Evolutionary conservation across 257 asterid species (phyloP), one percentile per base, ranked within the genome.

Genomic region (Plantago major): DNA sequence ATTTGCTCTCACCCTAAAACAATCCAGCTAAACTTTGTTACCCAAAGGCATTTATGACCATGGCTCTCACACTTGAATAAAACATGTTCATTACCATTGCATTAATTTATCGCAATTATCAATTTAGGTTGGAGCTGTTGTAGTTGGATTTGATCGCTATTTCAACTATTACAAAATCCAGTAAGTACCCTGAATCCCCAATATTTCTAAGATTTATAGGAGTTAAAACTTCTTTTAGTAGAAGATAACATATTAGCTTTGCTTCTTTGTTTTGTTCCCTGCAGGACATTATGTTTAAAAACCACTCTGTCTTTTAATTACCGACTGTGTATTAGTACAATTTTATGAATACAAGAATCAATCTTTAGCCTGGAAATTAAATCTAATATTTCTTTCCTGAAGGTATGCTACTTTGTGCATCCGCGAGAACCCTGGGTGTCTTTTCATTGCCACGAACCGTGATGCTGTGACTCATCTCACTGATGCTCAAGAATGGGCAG

Each of bases 401-500:
- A 92, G 97, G 96, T 93, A 93, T 18, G 99, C 94, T 51, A 89
- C 97, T 59, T 68, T 93, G 72, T 93, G 99, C 83, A 82, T 93
- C 73, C 95, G 99, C 28, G 97, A 93, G 73, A 93, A 93, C 70
- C 99, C 94, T 0, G 95, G 96, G 61, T 93, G 99, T 66, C 94
- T 93, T 65, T 93, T 93, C 76, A 87, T 93, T 69, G 99, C 99
- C 10, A 93, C 99, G 15, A 93, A 93, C 74, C 87, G 96, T 8
- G 99, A 93, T 69, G 99, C 97, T 62, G 99, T 93, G 51, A 93
- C 99, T 65, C 99, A 93, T 82, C 97, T 93, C 63, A 93, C 99
- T 10, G 99, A 93, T 82, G 99, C 99, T 76, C 99, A 93, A 67
- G 99, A 93, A 85, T 93, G 99, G 99, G 99, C 99, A 89, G 99